Evolutionary conservation across 192 early-diverging fungal species (phyloP).

Genomic region (Mortierella claussenii): DNA sequence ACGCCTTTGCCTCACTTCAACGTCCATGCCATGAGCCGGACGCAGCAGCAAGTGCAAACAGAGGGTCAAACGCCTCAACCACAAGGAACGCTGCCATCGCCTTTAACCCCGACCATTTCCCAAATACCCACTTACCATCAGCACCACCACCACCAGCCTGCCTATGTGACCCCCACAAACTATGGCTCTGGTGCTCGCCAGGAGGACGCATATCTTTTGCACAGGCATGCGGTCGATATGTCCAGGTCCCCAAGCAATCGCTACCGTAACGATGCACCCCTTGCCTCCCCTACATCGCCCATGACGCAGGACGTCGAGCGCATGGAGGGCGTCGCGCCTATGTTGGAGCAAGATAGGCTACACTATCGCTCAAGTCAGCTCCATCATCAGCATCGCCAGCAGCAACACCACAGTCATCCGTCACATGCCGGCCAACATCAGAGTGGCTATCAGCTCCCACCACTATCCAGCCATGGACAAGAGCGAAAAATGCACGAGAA

Average conservation of each 20-base stretch:
- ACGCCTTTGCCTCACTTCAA: slow-evolving; percentile 49
- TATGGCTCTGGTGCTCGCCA: slow-evolving; percentile 1
- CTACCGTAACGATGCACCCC: slow-evolving; percentile 6
- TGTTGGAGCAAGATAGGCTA: neutral
- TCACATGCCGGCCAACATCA: slow-evolving; percentile 22
- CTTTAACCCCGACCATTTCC: slow-evolving; percentile 22
- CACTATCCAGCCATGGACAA: slow-evolving; percentile 16
- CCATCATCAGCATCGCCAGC: neutral
- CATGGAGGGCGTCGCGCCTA: slow-evolving; percentile 36
- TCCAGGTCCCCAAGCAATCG: slow-evolving; percentile 1
- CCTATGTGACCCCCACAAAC: neutral
- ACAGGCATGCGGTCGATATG: slow-evolving; percentile 10
- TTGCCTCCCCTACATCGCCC: slow-evolving; percentile 47
- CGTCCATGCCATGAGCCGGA: slow-evolving; percentile 13
- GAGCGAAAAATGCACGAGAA: slow-evolving; percentile 6
- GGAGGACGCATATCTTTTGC: slow-evolving; percentile 3
- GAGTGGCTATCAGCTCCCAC: slow-evolving; percentile 15
- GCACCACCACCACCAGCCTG: slow-evolving; percentile 18
- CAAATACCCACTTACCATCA: slow-evolving; percentile 4
- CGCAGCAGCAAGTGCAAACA: neutral
- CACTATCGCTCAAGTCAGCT: slow-evolving; percentile 3
- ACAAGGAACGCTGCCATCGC: slow-evolving; percentile 12
- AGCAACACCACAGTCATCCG: neutral
- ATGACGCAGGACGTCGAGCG: slow-evolving; percentile 48
- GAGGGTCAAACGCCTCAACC: neutral